A percentile compares a stretch with the other conserved stretches of the same genome.
Conservation (phyloP, 305 asterid species). For the Fraxinus sp. region DNA sequence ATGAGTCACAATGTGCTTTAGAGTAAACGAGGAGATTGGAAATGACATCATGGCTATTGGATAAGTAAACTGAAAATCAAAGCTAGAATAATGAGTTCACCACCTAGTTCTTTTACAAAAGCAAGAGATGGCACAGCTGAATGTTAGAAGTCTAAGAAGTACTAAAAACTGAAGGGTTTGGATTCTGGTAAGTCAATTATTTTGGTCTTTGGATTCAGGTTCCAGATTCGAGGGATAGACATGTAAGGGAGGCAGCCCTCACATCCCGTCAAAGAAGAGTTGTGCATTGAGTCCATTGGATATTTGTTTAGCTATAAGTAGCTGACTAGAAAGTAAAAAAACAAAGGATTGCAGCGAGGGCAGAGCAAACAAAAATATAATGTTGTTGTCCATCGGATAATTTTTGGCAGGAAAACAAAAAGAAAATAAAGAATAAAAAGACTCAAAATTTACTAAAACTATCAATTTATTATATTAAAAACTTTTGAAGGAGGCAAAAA, state of each 20-base stretch:
- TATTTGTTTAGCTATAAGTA: neutral
- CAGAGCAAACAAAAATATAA: neutral
- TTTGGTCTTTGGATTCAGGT: neutral
- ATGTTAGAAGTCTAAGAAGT: neutral
- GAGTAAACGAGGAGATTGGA: neutral
- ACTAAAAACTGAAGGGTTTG: neutral
- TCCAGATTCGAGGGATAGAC: neutral
- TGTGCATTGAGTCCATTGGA: neutral
- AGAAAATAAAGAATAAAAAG: neutral
- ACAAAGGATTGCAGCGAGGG: neutral
- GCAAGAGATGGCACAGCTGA: neutral
- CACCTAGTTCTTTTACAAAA: neutral
- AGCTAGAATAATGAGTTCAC: neutral
- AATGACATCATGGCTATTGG: neutral
- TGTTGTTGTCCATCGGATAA: neutral
- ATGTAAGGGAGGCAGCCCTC: neutral
- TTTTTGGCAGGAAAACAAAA: neutral
- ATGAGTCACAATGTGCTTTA: neutral
- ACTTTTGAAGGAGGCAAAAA: neutral
- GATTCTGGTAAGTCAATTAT: neutral
- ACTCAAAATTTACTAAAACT: neutral
- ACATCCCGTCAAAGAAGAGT: neutral
- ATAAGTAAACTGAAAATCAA: neutral
- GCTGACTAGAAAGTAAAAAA: neutral
- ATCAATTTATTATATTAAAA: neutral